Percentiles rank a stretch among this genome's conserved stretches.
phyloP scores from a whole-genome alignment of 2,329 filamentous ascomycete species.

The Aspergillus sp. region DNA sequence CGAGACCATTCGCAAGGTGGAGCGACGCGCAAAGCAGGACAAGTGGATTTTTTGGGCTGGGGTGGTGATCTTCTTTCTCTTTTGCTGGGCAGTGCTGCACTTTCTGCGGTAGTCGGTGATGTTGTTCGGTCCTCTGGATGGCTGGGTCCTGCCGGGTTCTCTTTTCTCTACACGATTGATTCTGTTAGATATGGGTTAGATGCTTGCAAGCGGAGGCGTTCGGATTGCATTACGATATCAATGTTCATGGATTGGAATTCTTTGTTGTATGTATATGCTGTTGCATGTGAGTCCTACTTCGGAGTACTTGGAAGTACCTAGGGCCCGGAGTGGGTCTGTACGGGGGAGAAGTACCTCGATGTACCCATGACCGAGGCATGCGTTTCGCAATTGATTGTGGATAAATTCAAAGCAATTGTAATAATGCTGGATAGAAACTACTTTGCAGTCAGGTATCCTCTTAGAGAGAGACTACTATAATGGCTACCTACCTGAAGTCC shows the following conservation, averaged over 20 bases:
- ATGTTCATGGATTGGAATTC: slow-evolving; percentile 2
- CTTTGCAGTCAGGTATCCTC: too few relatives aligned
- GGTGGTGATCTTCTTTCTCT: slow-evolving; percentile 80
- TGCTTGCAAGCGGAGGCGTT: slow-evolving; percentile 33
- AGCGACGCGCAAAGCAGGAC: slow-evolving; percentile 85
- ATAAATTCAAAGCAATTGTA: too few relatives aligned
- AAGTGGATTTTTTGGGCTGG: slow-evolving; percentile 97
- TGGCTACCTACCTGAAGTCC: too few relatives aligned
- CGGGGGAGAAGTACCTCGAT: too few relatives aligned
- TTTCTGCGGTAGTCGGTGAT: slow-evolving; percentile 66
- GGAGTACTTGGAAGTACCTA: not conserved
- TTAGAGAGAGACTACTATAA: too few relatives aligned
- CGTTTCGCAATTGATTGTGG: too few relatives aligned
- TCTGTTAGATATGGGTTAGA: slow-evolving; percentile 3
- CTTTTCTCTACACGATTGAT: slow-evolving; percentile 3
- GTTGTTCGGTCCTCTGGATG: slow-evolving; percentile 3
- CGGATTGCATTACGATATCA: slow-evolving; percentile 11
- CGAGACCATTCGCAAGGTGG: slow-evolving; percentile 96
- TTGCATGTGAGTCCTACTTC: not conserved
- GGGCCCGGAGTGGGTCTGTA: too few relatives aligned
- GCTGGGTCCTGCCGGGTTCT: not conserved
- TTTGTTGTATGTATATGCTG: slow-evolving; percentile 1
- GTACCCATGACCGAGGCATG: too few relatives aligned
- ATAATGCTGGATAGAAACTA: too few relatives aligned
- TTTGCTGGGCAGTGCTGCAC: slow-evolving; percentile 88